phyloP scores from a whole-genome alignment of 139 green algal genomes.

The Spirogloea muscicola region DNA sequence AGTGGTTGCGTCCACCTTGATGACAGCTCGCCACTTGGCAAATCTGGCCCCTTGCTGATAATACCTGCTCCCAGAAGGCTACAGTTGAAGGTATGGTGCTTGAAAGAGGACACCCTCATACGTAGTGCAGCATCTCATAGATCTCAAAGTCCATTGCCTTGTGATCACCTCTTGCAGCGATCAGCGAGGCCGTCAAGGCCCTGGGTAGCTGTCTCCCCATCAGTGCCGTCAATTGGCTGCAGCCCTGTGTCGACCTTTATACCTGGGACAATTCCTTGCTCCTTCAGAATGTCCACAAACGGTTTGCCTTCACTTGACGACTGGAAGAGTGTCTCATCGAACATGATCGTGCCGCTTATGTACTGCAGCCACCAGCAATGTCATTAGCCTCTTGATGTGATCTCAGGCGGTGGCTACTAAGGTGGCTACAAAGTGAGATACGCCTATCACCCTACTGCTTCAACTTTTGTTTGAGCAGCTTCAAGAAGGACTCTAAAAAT shows the following conservation, averaged over 20 bases:
- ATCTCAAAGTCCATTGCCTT: too few species aligned
- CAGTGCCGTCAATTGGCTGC: conserved; percentile 57
- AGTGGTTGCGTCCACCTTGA: conserved; percentile 66
- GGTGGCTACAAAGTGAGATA: background rate
- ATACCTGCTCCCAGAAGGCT: too few species aligned
- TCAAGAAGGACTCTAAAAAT: too few species aligned
- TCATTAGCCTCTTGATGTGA: background rate
- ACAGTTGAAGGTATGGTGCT: too few species aligned
- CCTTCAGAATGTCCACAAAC: conserved; percentile 68
- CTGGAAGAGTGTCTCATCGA: conserved; percentile 90
- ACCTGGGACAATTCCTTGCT: conserved; percentile 51
- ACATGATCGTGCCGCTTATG: conserved; percentile 67
- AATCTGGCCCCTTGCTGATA: conserved; percentile 83
- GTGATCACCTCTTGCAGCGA: conserved; percentile 52
- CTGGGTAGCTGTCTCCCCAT: conserved; percentile 79
- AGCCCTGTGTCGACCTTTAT: conserved; percentile 76
- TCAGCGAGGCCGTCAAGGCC: conserved; percentile 74
- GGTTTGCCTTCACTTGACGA: conserved; percentile 62
- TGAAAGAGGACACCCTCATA: too few species aligned
- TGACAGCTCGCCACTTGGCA: conserved; percentile 89
- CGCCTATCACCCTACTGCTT: background rate
- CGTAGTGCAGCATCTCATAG: too few species aligned
- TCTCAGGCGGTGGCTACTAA: background rate
- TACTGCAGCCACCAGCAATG: conserved; percentile 38
- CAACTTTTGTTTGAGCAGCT: too few species aligned